A percentile compares a stretch with the other conserved stretches of the same genome.
phyloP scores from a whole-genome alignment of 441 rosid species.

The Macaranga tanarius region DNA sequence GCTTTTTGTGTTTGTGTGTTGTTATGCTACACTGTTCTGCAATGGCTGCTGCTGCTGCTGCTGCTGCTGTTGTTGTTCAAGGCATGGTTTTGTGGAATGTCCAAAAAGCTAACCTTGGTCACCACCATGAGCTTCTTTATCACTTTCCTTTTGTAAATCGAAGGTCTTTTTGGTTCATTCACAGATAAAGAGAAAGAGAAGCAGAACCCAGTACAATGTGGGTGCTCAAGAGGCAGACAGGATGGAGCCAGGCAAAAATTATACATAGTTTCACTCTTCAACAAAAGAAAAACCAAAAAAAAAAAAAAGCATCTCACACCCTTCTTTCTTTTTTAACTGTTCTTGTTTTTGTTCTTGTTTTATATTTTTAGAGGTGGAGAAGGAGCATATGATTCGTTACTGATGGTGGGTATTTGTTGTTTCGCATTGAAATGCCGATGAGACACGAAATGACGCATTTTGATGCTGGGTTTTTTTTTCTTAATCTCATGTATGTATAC shows the following conservation, averaged over 20 bases:
- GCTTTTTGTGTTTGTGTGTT: conserved; percentile 3
- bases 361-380: conserved; percentile 12
- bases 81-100: conserved; percentile 25
- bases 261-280: conserved; percentile 13
- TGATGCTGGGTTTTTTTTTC: conserved; percentile 12
- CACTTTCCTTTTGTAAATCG: conserved; percentile 26
- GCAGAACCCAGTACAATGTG: conserved; percentile 31
- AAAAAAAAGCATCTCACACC: not conserved
- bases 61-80: conserved; percentile 1
- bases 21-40: conserved; percentile 19
- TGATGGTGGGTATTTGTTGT: not conserved
- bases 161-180: conserved; percentile 41
- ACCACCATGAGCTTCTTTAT: conserved; percentile 12
- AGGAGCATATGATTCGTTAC: conserved; percentile 16
- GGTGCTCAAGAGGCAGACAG: conserved; percentile 58
- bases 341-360: not conserved
- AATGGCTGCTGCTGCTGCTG: conserved; percentile 13
- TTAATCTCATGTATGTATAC: conserved; percentile 11
- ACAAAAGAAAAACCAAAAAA: not conserved
- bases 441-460: conserved; percentile 16
- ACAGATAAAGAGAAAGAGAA: conserved; percentile 20
- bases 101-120: conserved; percentile 33
- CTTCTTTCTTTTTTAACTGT: not conserved
- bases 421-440: conserved; percentile 17
- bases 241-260: conserved; percentile 70